Base-by-base conservation (phyloP, 371 early-diverging fungal genomes). In the Syncephalastrum racemosum region DNA sequence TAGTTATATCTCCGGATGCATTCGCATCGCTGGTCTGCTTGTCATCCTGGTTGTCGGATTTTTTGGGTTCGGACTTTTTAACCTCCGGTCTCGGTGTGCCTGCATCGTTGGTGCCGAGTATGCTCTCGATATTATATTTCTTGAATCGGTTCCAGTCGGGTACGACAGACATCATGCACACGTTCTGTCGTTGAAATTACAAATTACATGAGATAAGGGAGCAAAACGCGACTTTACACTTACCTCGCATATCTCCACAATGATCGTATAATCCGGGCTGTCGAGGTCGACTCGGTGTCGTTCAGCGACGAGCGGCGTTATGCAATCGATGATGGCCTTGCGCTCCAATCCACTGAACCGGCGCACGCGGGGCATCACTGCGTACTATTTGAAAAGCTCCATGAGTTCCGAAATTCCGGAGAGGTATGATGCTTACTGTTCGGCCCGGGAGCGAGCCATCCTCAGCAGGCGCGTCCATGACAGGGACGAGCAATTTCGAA, bases 101-200 rank as follows among this genome's bases (percentile, higher is more conserved):
- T 4, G 53, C 54, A 46, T 60, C 59, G 57, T 72, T 76, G 22
- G 70, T 47, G 23, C 75, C 82, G 50, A 79, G 68, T 36, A 84
- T 59, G 48, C 71, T 80, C 49, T 88, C 85, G 5, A 91, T 60
- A 55, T 91, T 91, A 62, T 81, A 90, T 54, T 83, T 85, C 51
- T 85, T 84, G 42, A 87, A 58, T 25, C 73, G 62, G 25, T 81
- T 76, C 48, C 83, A 91, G 53, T 88, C 87, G 27, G 68, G 58
- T 10, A 88, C 84, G 1, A 89, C 85, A 48, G 87, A 82, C 62
- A 91, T 79, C 59, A 87, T 87, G 61, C 89, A 89, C n/a, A 88
- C 71, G 23, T 73, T 82, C 85, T 45, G 20, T 14, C 19, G n/a
- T 36, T 13, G 16, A 54, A 19, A n/a, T 12, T 19, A 25, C 13